Evolutionary conservation across 73 alveolate species (phyloP).

Genomic region (Paramecium biaurelia): DNA sequence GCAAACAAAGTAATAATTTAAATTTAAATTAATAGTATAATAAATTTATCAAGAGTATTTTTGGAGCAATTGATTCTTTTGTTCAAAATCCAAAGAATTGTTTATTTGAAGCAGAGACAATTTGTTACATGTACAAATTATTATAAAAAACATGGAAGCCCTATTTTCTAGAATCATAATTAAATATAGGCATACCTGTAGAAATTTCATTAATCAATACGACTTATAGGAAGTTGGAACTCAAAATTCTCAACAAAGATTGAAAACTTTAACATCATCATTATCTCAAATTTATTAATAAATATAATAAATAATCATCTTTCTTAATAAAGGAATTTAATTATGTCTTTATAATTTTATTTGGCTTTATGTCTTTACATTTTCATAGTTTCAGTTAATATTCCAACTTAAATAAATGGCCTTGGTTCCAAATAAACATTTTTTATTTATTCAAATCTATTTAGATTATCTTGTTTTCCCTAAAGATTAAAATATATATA

Average conservation of each 20-base stretch:
- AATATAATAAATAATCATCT: too few relatives aligned
- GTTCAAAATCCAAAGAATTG: background rate
- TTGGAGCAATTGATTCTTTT: background rate
- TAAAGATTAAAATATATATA: background rate
- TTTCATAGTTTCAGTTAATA: slow-evolving; percentile 87
- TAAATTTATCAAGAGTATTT: background rate
- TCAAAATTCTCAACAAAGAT: background rate
- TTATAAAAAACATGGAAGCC: slow-evolving; percentile 1
- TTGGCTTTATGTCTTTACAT: slow-evolving; percentile 82
- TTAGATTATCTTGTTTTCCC: slow-evolving; percentile 70
- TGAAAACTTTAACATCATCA: background rate
- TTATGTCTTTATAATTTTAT: background rate
- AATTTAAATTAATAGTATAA: background rate
- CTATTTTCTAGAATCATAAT: background rate
- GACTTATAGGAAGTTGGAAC: background rate
- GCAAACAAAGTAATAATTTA: background rate
- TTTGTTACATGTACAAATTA: background rate
- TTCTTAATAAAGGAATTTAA: background rate
- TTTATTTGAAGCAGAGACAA: background rate
- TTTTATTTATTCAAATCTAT: slow-evolving; percentile 82
- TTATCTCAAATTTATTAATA: too few relatives aligned
- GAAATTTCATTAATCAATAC: background rate
- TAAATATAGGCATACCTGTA: background rate
- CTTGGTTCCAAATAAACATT: slow-evolving; percentile 72
- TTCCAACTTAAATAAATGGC: slow-evolving; percentile 71